Percentiles rank a stretch among this genome's conserved stretches.
Evolutionary conservation across 1,139 yeast species (phyloP).

Genomic region (Blastobotrys ciferrii): DNA sequence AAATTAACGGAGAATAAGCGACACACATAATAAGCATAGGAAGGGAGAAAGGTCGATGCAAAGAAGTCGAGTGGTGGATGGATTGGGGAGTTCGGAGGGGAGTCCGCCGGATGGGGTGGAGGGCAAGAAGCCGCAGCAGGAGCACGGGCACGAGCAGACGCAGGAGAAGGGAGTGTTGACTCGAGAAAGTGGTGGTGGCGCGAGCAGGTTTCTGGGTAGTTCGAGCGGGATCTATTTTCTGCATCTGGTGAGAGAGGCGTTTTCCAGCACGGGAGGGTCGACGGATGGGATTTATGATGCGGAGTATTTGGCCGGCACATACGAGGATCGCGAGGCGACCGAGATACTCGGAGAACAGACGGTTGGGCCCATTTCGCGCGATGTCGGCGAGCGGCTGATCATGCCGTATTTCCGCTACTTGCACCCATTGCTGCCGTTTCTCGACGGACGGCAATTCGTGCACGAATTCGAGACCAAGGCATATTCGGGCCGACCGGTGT

Average conservation of each 20-base stretch:
- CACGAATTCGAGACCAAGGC: slow-evolving; percentile 7
- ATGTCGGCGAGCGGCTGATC: slow-evolving; percentile 10
- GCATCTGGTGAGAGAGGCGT: slow-evolving; percentile 16
- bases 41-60: background rate
- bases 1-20: background rate
- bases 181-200: slow-evolving; percentile 9
- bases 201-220: slow-evolving; percentile 18
- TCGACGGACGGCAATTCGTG: slow-evolving; percentile 17
- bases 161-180: slow-evolving; percentile 19
- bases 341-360: background rate
- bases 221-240: slow-evolving; percentile 20
- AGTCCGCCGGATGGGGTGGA: slow-evolving; percentile 8
- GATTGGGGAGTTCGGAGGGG: slow-evolving; percentile 5
- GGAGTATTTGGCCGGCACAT: slow-evolving; percentile 12
- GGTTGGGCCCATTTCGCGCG: slow-evolving; percentile 1
- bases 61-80: background rate
- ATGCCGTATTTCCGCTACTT: slow-evolving; percentile 22
- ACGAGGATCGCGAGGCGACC: slow-evolving; percentile 8
- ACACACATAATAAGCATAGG: background rate
- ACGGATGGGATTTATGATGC: slow-evolving; percentile 13
- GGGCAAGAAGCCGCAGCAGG: slow-evolving; percentile 12
- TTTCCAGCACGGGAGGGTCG: slow-evolving; percentile 9
- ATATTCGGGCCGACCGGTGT: background rate
- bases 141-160: slow-evolving; percentile 11
- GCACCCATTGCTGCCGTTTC: slow-evolving; percentile 20